phyloP scores from a whole-genome alignment of 768 basidiomycete genomes.

The Paxillus rubicundulus region DNA sequence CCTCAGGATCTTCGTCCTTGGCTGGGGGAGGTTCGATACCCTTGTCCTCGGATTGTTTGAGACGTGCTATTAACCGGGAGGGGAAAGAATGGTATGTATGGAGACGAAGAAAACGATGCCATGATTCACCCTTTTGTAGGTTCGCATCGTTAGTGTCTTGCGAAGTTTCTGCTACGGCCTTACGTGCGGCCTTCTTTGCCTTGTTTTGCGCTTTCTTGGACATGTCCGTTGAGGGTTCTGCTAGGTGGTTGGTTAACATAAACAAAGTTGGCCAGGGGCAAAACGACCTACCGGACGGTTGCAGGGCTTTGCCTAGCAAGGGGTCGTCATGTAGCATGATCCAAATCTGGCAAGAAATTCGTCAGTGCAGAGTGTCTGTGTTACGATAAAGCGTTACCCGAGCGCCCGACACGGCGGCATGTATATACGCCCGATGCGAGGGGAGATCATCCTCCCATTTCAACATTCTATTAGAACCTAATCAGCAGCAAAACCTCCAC shows the following conservation, averaged over 20 bases:
- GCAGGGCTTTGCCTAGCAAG: slow-evolving; percentile 44
- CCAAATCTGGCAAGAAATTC: slow-evolving; percentile 56
- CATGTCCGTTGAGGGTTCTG: slow-evolving; percentile 18
- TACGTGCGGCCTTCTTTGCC: slow-evolving; percentile 76
- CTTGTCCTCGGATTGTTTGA: slow-evolving; percentile 57
- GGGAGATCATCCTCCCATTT: slow-evolving; percentile 80
- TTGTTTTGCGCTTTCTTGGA: slow-evolving; percentile 86
- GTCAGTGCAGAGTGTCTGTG: slow-evolving; percentile 9
- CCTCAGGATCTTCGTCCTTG: slow-evolving; percentile 86
- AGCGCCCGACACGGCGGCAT: slow-evolving; percentile 68
- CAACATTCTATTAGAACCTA: slow-evolving; percentile 52
- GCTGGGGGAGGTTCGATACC: slow-evolving; percentile 54
- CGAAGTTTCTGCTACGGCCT: slow-evolving; percentile 46
- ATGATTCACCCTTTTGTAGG: slow-evolving; percentile 60
- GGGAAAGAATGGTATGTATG: slow-evolving; percentile 11
- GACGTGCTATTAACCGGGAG: slow-evolving; percentile 22
- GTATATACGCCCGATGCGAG: slow-evolving; percentile 73
- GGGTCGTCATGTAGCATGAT: slow-evolving; percentile 71
- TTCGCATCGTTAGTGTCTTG: slow-evolving; percentile 36
- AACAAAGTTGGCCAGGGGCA: slow-evolving; percentile 28
- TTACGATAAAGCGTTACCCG: slow-evolving; percentile 43
- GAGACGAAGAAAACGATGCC: slow-evolving; percentile 12
- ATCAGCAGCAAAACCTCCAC: neutral
- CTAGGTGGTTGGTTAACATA: slow-evolving; percentile 5
- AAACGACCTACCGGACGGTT: slow-evolving; percentile 35